A percentile compares a stretch with the other conserved stretches of the same genome.
Conservation (phyloP, 257 asterid species). For the Oldenlandia corymbosa region DNA sequence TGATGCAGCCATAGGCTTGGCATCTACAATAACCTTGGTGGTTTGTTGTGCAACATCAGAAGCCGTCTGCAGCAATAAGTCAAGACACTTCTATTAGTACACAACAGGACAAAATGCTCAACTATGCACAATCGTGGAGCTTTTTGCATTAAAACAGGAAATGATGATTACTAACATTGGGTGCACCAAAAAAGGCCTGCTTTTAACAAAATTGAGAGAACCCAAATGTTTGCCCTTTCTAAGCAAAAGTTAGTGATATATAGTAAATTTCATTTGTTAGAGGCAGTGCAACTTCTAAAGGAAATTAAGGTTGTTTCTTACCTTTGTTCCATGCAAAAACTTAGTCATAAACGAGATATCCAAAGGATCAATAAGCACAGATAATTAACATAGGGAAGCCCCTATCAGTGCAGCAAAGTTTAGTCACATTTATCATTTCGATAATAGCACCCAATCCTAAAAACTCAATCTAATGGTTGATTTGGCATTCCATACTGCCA, state of each 20-base stretch:
- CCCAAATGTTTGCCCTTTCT: too few species aligned
- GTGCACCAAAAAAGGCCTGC: too few species aligned
- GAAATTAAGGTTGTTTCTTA: background rate
- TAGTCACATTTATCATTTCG: too few species aligned
- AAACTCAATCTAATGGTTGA: background rate
- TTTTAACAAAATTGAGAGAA: background rate
- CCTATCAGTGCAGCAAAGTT: too few species aligned
- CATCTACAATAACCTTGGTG: constrained; percentile 65
- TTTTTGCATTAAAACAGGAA: background rate
- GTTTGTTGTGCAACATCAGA: constrained; percentile 87
- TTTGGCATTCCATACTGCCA: background rate
- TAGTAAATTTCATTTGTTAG: background rate
- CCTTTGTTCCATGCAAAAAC: background rate
- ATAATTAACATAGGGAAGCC: too few species aligned
- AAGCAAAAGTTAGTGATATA: background rate
- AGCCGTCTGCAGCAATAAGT: constrained; percentile 53
- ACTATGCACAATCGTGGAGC: background rate
- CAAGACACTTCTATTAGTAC: constrained; percentile 1
- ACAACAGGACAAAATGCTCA: background rate
- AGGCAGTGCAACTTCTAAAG: background rate
- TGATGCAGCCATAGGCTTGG: constrained; percentile 78
- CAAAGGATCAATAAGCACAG: background rate
- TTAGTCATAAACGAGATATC: background rate
- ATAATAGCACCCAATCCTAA: too few species aligned
- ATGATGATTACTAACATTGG: background rate